Evolutionary conservation across 805 yeast genomes (phyloP), one percentile per base, ranked within the genome.

Genomic region (Teunomyces kruisii): DNA sequence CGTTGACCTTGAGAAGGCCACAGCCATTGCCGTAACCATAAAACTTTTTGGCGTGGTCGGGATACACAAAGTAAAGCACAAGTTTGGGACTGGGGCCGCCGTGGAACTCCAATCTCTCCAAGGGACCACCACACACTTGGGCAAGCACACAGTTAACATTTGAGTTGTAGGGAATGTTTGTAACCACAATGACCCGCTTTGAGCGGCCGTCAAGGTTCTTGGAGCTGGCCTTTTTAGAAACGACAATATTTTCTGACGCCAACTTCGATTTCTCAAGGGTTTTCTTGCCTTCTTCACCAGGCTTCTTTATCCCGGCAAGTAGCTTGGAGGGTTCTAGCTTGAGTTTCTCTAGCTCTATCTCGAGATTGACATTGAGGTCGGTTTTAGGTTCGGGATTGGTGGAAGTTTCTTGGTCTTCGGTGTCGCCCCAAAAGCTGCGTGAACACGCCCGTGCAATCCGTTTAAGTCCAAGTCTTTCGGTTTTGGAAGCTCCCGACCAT

Each of bases 81-180:
- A 81, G 40, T 6, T 38, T 32, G 8, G 59, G 51, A 3, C 26
- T 29, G 15, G n/a, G 30, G 3, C 26, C 32, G 7, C 53, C 57
- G 35, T 53, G 57, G 24, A 68, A 53, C 10, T 61, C 65, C 4
- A 83, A 53, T 41, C 71, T 74, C 49, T 84, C 88, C 40, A 86
- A 61, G 0, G 88, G 86, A 0, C 95, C 95, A 1, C 94, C 91
- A 51, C 73, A 68, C 0, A 84, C 66, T 43, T 80, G 85, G 1
- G 79, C 57, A 14, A 86, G 51, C 8, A 85, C 63, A 31, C 79
- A 68, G 16, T 68, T 68, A 7, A 81, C 50, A 7, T 84, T 81
- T 7, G 78, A 70, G 24, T 59, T 54, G 0, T 54, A 43, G 0
- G 80, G 75, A 19, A 80, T 58, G 14, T 70, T 65, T n/a, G 55